These are phyloP conservation scores for Grigorovia jiainica DNA, from an alignment of 805 yeast species.

Conservation along the genomic window DNA sequence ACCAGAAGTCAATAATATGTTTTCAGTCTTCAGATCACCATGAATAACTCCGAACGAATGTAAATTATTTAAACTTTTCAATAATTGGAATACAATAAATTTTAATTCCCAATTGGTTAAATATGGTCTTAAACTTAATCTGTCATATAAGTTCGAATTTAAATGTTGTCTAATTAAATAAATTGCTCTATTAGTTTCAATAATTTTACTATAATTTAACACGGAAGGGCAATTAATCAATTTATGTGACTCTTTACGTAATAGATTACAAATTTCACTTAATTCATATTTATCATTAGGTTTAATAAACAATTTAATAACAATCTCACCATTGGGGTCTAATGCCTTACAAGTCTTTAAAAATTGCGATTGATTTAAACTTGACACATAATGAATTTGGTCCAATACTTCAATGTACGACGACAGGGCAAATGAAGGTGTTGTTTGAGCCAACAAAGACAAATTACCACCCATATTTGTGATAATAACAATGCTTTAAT, in stretches of 20 bases:
- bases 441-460: slow-evolving; percentile 79
- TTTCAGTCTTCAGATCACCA: slow-evolving; percentile 90
- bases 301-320: slow-evolving; percentile 76
- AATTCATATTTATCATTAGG: slow-evolving; percentile 34
- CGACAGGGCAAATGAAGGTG: slow-evolving; percentile 84
- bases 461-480: slow-evolving; percentile 75
- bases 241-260: slow-evolving; percentile 27
- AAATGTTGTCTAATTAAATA: slow-evolving; percentile 78
- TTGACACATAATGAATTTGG: slow-evolving; percentile 63
- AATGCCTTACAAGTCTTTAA: slow-evolving; percentile 77
- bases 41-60: slow-evolving; percentile 60
- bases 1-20: slow-evolving; percentile 78
- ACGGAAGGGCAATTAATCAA: slow-evolving; percentile 50
- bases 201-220: slow-evolving; percentile 59
- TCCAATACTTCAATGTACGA: slow-evolving; percentile 79
- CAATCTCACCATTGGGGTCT: slow-evolving; percentile 61
- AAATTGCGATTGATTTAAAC: slow-evolving; percentile 73
- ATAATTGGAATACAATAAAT: slow-evolving; percentile 76
- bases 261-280: slow-evolving; percentile 22
- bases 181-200: slow-evolving; percentile 88
- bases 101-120: slow-evolving; percentile 68
- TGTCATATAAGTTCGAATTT: slow-evolving; percentile 73
- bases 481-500: too few species aligned
- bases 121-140: slow-evolving; percentile 82
- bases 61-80: slow-evolving; percentile 51